These are phyloP conservation scores for Ascochyta lentis DNA, from an alignment of 2,329 filamentous ascomycete genomes.

Conservation along the genomic window DNA sequence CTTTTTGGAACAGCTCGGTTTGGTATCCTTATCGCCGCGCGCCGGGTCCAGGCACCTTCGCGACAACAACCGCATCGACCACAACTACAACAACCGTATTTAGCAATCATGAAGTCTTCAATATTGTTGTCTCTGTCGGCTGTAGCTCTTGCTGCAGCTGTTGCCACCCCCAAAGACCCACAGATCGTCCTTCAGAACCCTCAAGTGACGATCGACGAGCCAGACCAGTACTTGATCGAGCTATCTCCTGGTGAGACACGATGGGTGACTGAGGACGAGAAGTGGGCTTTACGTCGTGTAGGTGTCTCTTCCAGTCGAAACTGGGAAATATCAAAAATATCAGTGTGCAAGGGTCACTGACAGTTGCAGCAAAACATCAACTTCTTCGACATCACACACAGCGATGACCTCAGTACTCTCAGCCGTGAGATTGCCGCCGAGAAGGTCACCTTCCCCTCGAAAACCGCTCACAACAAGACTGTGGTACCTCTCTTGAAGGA, in stretches of 20 bases:
- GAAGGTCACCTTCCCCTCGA: slow-evolving; percentile 70
- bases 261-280: slow-evolving; percentile 94
- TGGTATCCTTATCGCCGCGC: slow-evolving; percentile 29
- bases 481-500: slow-evolving; percentile 71
- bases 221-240: slow-evolving; percentile 70
- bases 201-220: slow-evolving; percentile 36
- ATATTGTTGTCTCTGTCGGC: slow-evolving; percentile 43
- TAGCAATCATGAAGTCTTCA: slow-evolving; percentile 41
- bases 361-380: slow-evolving; percentile 72
- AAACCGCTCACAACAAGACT: slow-evolving; percentile 68
- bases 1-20: neutral
- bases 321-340: no score
- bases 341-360: neutral
- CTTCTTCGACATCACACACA: slow-evolving; percentile 94
- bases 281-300: slow-evolving; percentile 88
- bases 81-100: slow-evolving; percentile 11
- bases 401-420: slow-evolving; percentile 66
- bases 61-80: slow-evolving; percentile 4
- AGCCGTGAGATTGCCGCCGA: slow-evolving; percentile 35
- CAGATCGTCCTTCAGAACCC: slow-evolving; percentile 41
- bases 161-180: slow-evolving; percentile 32
- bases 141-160: slow-evolving; percentile 37
- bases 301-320: slow-evolving; percentile 33
- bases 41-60: slow-evolving; percentile 25
- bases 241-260: slow-evolving; percentile 79